Percentiles rank a stretch among this genome's conserved stretches.
Evolutionary conservation across 305 asterid genomes (phyloP).

Genomic region (Petunia hybrid): DNA sequence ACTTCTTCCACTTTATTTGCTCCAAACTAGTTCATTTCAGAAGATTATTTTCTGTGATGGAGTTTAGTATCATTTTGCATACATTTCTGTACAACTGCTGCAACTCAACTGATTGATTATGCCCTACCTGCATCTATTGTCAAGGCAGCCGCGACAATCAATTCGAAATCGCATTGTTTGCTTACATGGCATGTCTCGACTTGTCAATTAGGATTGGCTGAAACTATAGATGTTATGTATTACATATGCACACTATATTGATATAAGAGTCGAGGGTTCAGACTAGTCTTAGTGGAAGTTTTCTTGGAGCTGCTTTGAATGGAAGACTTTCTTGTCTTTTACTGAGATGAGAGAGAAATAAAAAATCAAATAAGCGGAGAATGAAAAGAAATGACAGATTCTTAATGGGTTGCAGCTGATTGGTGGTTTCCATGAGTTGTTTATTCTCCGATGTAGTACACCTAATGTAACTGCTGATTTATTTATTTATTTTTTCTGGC

Average conservation of each 20-base stretch:
- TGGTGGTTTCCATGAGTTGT: conserved; percentile 3
- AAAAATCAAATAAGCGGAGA: not conserved
- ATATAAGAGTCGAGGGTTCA: conserved; percentile 9
- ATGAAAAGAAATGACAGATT: not conserved
- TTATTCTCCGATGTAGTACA: not conserved
- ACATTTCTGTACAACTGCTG: not conserved
- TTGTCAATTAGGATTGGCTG: conserved; percentile 7
- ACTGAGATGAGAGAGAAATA: not conserved
- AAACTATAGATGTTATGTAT: conserved; percentile 16
- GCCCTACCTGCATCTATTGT: not conserved
- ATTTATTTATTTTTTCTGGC: no score
- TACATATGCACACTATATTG: not conserved
- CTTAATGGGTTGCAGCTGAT: conserved; percentile 14
- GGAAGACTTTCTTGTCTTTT: not conserved
- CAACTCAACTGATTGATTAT: not conserved
- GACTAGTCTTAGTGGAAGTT: conserved; percentile 3
- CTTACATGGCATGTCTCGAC: not conserved
- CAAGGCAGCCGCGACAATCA: conserved; percentile 9
- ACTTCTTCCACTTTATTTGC: conserved; percentile 22
- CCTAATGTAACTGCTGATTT: conserved; percentile 11
- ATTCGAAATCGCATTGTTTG: not conserved
- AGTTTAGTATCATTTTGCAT: conserved; percentile 6
- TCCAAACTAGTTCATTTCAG: not conserved
- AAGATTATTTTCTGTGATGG: not conserved
- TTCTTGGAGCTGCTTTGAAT: not conserved